Base-by-base conservation (phyloP, 805 yeast species). In the Monosporozyma servazzii region DNA sequence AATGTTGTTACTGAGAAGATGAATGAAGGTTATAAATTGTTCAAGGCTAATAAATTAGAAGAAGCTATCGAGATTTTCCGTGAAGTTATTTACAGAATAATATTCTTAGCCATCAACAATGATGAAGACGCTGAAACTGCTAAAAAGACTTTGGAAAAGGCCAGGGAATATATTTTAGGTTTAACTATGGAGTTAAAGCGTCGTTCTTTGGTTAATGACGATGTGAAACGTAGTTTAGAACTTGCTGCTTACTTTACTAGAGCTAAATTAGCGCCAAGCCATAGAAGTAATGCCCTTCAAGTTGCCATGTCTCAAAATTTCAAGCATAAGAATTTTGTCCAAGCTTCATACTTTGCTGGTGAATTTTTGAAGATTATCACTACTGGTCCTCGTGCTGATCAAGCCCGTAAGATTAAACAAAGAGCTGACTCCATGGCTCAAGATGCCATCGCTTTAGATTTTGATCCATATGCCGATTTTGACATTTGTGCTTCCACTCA, bases 251-350 rank as follows among this genome's bases (percentile, higher is more conserved):
- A 91, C 71, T 95, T 93, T 75, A 88, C 99, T 13, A 82, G 80
- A 64, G 84, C 90, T 27, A 79, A 85, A 57, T 77, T 93, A 59
- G 88, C 85, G 56, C 82, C 86, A 36, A 84, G 85, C 7, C 99
- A 93, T 69, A 80, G 85, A 53, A 80, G 84, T 50, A 84, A 88
- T 63, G 96, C 98, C 11, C 75, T 89, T 61, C 95, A 88, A 67
- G 96, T 89, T 51, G 99, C 99, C 40, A 86, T 91, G 93, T 82
- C 86, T 45, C 95, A 88, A 73, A 81, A 93, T 40, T 89, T 87
- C 77, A 87, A 86, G 66, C 76, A 84, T 66, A 89, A 90, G 68
- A 91, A 93, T 71, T 93, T 72, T 71, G 84, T 90, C 3, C 79
- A 85, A 54, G 96, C 99, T 1, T 81, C 96, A 6, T 82, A 81